Base-by-base conservation (phyloP, 345 rosid genomes). In the Anacardium occidentale region DNA sequence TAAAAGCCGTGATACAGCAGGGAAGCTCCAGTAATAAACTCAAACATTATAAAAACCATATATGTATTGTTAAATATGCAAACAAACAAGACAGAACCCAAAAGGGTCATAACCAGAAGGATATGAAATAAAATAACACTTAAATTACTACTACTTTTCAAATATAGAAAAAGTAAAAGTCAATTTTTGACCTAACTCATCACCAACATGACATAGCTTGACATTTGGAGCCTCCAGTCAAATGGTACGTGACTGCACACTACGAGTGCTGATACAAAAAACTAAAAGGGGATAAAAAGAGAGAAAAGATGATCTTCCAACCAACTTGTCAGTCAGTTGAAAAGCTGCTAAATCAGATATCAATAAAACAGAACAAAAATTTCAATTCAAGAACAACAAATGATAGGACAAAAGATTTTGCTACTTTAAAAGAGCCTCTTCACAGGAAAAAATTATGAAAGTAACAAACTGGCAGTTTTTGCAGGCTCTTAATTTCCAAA, bases 401-500 rank as follows among this genome's bases (percentile, higher is more conserved):
- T 62, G 65, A 17, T 21, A 32, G 20, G 20, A 25, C 63, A 37
- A 34, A 62, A 62, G 6, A 24, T 8, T 44, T 37, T 7, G 34
- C 26, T 26, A 17, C 44, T 62, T 20, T 37, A 10, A 6, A 24
- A 21, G 17, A 21, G 15, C 32, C 4, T 56, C 61, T 9, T 29
- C 26, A 11, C n/a, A 10, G 48, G 20, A 61, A 24, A 29, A 37
- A 34, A 50, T 2, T 50, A 29, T n/a, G n/a, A 50, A 50, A 50
- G 53, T 7, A 62, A 34, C 24, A 50, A 42, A 68, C 7, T 13
- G 17, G 65, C 0, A 4, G 37, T 24, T 50, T 48, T 66, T 10
- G 26, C 70, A 13, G 50, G 52, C 50, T 54, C 15, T 68, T 13
- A 25, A 45, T 68, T 70, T 50, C 50, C n/a, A 61, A 9, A 6